phyloP scores from a whole-genome alignment of 495 filamentous ascomycete genomes.

The Xylaria telfairii region DNA sequence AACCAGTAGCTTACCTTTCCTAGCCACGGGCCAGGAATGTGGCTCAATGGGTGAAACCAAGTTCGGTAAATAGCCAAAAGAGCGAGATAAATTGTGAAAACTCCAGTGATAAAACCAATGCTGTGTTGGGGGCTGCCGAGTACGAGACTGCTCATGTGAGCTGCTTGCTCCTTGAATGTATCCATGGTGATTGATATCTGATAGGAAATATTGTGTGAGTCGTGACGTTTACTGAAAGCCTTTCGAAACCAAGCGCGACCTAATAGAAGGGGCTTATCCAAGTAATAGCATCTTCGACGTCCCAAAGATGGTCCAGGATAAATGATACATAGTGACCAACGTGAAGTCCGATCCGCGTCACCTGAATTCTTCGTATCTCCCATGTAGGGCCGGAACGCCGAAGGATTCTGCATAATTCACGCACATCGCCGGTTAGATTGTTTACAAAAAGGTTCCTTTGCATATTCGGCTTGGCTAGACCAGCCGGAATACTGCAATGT shows the following conservation, averaged over 20 bases:
- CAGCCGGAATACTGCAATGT: neutral
- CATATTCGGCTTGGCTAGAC: neutral
- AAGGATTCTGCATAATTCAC: constrained; percentile 2
- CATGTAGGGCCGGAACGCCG: neutral
- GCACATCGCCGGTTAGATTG: neutral
- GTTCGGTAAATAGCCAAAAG: neutral
- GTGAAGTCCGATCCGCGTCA: too few relatives aligned
- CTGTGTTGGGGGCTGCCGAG: neutral
- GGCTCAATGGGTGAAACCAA: constrained; percentile 9
- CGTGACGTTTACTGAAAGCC: neutral
- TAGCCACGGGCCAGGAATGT: constrained; percentile 17
- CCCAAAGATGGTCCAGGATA: neutral
- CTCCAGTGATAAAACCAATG: neutral
- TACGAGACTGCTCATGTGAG: neutral
- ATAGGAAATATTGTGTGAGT: neutral
- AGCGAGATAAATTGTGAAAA: neutral
- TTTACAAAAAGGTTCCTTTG: neutral
- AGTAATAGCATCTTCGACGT: neutral
- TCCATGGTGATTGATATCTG: neutral
- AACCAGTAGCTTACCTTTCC: neutral
- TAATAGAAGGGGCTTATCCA: neutral
- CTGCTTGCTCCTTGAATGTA: neutral
- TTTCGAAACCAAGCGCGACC: too few relatives aligned
- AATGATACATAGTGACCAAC: neutral
- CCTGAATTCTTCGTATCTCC: neutral